phyloP scores from a whole-genome alignment of 176 grass and related monocot species.

The Lolium perenne region DNA sequence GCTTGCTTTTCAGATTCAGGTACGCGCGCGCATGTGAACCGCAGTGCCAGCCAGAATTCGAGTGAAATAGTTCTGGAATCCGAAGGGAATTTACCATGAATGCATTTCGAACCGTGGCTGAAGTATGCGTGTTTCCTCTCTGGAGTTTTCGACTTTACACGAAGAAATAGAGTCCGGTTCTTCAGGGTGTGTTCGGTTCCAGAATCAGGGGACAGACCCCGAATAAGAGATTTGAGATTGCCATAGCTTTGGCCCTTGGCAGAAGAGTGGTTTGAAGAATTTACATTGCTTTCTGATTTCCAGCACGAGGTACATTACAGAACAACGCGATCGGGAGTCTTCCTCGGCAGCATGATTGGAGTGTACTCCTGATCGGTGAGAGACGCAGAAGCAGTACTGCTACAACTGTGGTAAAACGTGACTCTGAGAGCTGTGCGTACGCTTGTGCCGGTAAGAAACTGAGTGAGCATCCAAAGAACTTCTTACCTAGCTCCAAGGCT shows the following conservation, averaged over 20 bases:
- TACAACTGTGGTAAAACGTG: not conserved
- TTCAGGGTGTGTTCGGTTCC: too few species aligned
- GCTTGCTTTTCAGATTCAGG: not conserved
- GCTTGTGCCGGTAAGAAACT: not conserved
- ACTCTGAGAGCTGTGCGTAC: not conserved
- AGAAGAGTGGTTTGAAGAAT: not conserved
- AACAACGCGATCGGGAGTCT: not conserved
- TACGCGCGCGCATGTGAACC: not conserved
- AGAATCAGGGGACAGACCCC: too few species aligned
- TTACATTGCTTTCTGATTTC: not conserved
- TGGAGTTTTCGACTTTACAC: too few species aligned
- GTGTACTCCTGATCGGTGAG: not conserved
- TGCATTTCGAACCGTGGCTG: too few species aligned
- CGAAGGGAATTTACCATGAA: too few species aligned
- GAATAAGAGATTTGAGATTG: too few species aligned
- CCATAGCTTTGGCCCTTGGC: not conserved
- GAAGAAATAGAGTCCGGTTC: too few species aligned
- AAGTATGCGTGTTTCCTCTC: too few species aligned
- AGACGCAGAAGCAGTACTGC: not conserved
- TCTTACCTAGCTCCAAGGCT: not conserved
- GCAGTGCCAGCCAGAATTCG: not conserved
- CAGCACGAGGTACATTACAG: too few species aligned
- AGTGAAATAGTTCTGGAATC: too few species aligned
- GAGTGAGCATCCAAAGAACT: slow-evolving; percentile 5
- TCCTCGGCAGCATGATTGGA: not conserved